phyloP scores from a whole-genome alignment of 768 basidiomycete genomes.

The Lentinula boryana region DNA sequence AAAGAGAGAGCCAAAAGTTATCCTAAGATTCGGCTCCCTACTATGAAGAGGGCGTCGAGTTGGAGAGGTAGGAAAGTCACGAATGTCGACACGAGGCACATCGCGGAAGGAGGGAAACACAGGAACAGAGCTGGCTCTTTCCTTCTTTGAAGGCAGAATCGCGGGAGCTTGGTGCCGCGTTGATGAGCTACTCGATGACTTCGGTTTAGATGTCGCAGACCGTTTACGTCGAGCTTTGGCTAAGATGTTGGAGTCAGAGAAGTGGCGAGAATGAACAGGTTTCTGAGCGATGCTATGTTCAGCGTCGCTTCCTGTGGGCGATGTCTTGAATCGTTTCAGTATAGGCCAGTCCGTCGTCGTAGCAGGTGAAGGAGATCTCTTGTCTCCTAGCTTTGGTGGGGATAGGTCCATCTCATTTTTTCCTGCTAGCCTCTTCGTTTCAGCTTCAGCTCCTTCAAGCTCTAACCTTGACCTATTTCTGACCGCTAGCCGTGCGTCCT shows the following conservation, averaged over 20 bases:
- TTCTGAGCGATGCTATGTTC: neutral
- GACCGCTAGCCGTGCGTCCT: conserved; percentile 1
- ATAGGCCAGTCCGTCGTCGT: neutral
- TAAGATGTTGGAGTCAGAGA: neutral
- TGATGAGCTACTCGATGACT: neutral
- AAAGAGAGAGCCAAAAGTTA: neutral
- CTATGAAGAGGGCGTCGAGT: neutral
- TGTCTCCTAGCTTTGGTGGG: conserved; percentile 1
- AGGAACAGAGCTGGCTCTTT: conserved; percentile 2
- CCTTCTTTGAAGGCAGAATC: neutral
- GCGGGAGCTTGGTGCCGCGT: neutral
- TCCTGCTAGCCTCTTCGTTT: neutral
- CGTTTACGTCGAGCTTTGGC: neutral
- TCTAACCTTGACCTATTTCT: neutral
- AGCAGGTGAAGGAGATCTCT: conserved; percentile 5
- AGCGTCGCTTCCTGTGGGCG: neutral
- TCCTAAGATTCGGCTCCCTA: neutral
- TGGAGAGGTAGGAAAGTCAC: neutral
- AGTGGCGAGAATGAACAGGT: neutral
- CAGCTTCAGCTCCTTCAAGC: neutral
- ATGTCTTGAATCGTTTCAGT: conserved; percentile 1
- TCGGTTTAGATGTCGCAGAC: neutral
- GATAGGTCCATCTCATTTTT: neutral
- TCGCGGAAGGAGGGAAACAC: neutral
- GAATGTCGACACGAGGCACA: neutral